Percentiles rank a stretch among this genome's conserved stretches.
Conservation (phyloP, 1,284 basidiomycete species). For the Trichosporon sp. region DNA sequence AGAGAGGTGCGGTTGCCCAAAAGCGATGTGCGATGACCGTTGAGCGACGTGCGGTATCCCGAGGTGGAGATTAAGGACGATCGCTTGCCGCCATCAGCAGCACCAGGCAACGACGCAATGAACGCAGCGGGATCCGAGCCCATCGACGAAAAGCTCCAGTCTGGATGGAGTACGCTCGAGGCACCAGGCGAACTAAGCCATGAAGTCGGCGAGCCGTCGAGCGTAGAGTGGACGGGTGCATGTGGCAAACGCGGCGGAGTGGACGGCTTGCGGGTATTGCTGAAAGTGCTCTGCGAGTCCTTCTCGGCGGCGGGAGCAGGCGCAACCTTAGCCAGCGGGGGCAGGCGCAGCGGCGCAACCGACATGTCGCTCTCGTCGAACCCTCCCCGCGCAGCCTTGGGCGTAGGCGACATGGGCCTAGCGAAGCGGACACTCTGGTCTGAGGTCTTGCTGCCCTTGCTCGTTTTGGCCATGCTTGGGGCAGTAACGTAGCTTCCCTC, state of each 20-base stretch:
- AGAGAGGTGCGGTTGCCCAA: no score
- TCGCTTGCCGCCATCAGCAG: no score
- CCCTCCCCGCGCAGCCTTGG: background rate
- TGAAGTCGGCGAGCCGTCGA: conserved; percentile 4
- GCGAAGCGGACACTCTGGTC: background rate
- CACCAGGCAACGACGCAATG: background rate
- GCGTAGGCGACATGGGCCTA: background rate
- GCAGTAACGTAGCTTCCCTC: background rate
- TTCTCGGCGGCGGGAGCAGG: background rate
- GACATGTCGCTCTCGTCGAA: background rate
- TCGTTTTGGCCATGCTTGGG: background rate
- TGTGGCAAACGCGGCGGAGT: background rate
- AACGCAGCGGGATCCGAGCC: background rate
- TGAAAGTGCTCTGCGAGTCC: no score
- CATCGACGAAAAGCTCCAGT: conserved; percentile 8
- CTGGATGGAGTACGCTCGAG: conserved; percentile 5
- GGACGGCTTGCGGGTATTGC: background rate
- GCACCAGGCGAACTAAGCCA: conserved; percentile 4
- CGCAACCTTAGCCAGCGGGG: background rate
- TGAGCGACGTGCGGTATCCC: background rate
- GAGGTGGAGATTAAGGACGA: no score
- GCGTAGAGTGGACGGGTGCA: background rate
- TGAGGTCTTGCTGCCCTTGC: background rate
- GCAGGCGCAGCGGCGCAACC: background rate
- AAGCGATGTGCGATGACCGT: no score